Percentiles rank a stretch among this genome's conserved stretches.
phyloP scores from a whole-genome alignment of 129 eudicot genomes.

The Apium graveolens region DNA sequence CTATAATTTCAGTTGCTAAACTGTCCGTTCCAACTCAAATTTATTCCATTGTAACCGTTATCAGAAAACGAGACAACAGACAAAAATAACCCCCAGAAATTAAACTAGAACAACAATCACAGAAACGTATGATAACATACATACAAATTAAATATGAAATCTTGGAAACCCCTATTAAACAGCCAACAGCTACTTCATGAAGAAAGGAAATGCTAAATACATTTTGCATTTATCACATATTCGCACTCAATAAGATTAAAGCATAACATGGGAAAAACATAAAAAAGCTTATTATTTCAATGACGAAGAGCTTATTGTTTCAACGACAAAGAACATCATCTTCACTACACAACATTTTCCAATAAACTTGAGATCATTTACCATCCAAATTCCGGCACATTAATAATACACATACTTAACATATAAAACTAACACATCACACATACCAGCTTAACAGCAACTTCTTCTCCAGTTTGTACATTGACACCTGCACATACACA shows the following conservation, averaged over 20 bases:
- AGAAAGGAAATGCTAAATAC: neutral
- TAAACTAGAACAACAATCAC: neutral
- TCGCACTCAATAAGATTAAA: too few relatives aligned
- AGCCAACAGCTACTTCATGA: neutral
- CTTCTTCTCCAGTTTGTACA: conserved; percentile 90
- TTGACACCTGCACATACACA: conserved; percentile 53
- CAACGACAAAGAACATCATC: neutral
- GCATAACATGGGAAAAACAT: too few relatives aligned
- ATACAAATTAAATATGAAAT: neutral
- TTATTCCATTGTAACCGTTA: neutral
- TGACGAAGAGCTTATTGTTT: neutral
- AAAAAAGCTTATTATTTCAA: neutral
- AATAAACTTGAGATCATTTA: neutral
- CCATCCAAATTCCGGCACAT: neutral
- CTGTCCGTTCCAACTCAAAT: neutral
- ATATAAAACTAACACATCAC: neutral
- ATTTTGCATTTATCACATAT: neutral
- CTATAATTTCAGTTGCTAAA: neutral
- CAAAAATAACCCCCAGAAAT: neutral
- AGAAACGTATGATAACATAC: neutral
- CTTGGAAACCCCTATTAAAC: neutral
- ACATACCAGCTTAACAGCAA: conserved; percentile 93
- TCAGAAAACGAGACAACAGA: neutral
- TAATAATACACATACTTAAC: neutral
- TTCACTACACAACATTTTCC: neutral